Conservation (phyloP, 2,329 filamentous ascomycete species). For the Sclerotinia sclerotiorum region DNA sequence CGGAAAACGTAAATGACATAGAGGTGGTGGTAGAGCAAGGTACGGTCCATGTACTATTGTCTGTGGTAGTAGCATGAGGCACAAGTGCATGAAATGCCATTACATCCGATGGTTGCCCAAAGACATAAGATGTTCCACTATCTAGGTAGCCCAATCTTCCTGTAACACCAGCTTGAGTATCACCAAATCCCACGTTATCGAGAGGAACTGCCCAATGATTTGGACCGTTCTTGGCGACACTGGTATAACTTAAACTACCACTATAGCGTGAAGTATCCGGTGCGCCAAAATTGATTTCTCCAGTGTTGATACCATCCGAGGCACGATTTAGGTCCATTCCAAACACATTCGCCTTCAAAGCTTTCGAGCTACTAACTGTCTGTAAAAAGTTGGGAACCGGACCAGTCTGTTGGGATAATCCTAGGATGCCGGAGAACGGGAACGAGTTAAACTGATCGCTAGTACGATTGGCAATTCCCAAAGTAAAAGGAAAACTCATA, state of each 20-base stretch:
- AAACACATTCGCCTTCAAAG: slow-evolving; percentile 66
- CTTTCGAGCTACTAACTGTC: slow-evolving; percentile 54
- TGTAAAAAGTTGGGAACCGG: slow-evolving; percentile 67
- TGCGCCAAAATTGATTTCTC: slow-evolving; percentile 75
- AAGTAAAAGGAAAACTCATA: slow-evolving; percentile 61
- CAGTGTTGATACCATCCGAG: slow-evolving; percentile 64
- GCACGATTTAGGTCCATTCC: slow-evolving; percentile 68
- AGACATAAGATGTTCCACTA: slow-evolving; percentile 77
- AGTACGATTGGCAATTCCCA: slow-evolving; percentile 71
- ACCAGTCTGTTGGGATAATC: slow-evolving; percentile 62
- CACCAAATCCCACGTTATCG: slow-evolving; percentile 64
- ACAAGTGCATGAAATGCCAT: slow-evolving; percentile 66
- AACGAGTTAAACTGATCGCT: slow-evolving; percentile 75
- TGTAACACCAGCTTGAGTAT: slow-evolving; percentile 50
- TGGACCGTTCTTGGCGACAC: slow-evolving; percentile 46
- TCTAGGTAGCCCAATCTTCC: slow-evolving; percentile 71
- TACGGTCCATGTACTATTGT: slow-evolving; percentile 64
- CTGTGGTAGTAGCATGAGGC: slow-evolving; percentile 53
- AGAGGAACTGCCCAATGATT: slow-evolving; percentile 73
- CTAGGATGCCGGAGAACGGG: slow-evolving; percentile 85
- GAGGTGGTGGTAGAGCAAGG: slow-evolving; percentile 67
- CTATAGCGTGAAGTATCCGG: slow-evolving; percentile 65
- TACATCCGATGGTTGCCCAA: slow-evolving; percentile 68
- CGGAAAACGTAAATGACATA: slow-evolving; percentile 67
- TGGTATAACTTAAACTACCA: slow-evolving; percentile 67